Evolutionary conservation across 805 yeast genomes (phyloP), one percentile per base, ranked within the genome.

Genomic region (Metschnikowia sp.): DNA sequence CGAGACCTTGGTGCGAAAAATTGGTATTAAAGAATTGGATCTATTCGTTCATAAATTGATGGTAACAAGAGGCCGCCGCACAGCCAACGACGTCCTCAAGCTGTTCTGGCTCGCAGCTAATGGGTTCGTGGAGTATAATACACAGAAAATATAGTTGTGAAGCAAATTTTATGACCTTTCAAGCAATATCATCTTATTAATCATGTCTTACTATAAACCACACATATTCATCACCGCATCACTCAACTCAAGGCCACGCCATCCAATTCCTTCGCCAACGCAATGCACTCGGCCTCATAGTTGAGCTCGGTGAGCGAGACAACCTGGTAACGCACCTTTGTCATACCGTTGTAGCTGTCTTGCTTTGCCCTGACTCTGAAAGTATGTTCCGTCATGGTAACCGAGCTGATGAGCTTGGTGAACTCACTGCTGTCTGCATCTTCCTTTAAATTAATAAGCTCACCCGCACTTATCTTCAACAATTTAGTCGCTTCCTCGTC

Each of bases 351-450:
- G 65, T 88, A 94, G 51, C 78, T 81, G 60, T 94, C 97, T 59
- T 81, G 87, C 62, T 83, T 81, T 11, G 96, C 97, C 59, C 86
- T 81, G 44, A 91, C 64, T 66, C 95, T 80, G 66, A 94, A 85
- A 32, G 77, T 76, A 60, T 66, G 88, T 64, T 88, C 91, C 53
- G 78, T 76, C 78, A 86, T 86, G 45, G 81, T 79, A 26, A 70
- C 63, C 31, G 78, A 68, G 36, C 70, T 71, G 42, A 85, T 71
- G 3, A 68, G 59, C 18, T 71, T 69, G 13, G 68, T 64, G 48
- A 82, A 78, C 42, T 72, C 74, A 13, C 57, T 60, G 8, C 66
- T 63, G 33, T 75, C 75, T 44, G 76, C 78, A 18, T 56, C 55
- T 15, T 62, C 62, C 42, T 62, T 59, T 53, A 80, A 54, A 48